phyloP scores from a whole-genome alignment of 2,329 filamentous ascomycete species.

The Curvularia verruculosa region DNA sequence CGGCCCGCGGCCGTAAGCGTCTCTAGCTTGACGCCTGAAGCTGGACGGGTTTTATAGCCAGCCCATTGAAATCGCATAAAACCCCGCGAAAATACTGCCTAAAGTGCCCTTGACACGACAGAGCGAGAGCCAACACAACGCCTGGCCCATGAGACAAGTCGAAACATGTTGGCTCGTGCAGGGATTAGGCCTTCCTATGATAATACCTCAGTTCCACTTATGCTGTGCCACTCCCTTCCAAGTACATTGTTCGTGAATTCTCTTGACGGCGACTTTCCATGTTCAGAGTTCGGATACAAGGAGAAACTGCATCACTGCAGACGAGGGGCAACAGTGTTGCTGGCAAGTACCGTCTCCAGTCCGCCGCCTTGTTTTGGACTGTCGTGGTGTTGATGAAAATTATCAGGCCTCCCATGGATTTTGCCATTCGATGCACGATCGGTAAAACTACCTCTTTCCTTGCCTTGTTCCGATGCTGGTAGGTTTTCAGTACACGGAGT shows the following conservation, averaged over 20 bases:
- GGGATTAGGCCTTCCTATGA: neutral
- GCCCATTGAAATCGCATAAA: neutral
- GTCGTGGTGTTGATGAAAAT: neutral
- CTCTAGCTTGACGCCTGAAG: neutral
- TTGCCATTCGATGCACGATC: neutral
- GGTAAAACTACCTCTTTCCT: neutral
- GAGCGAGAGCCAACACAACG: neutral
- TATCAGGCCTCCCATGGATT: neutral
- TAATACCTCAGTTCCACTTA: slow-evolving; percentile 1
- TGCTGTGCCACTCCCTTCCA: neutral
- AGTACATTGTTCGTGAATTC: neutral
- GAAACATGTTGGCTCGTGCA: neutral
- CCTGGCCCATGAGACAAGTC: neutral
- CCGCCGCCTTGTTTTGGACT: neutral
- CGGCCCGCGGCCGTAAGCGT: slow-evolving; percentile 7
- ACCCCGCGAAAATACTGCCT: neutral
- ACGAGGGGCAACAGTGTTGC: neutral
- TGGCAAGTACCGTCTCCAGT: neutral
- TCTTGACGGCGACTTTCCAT: neutral
- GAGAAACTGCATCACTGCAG: neutral
- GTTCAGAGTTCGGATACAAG: neutral
- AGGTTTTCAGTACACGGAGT: neutral
- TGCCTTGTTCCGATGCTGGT: neutral
- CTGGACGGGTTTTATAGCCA: neutral
- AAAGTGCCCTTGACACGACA: neutral